phyloP scores from a whole-genome alignment of 192 early-diverging fungal genomes.

The Coemansia sp. region DNA sequence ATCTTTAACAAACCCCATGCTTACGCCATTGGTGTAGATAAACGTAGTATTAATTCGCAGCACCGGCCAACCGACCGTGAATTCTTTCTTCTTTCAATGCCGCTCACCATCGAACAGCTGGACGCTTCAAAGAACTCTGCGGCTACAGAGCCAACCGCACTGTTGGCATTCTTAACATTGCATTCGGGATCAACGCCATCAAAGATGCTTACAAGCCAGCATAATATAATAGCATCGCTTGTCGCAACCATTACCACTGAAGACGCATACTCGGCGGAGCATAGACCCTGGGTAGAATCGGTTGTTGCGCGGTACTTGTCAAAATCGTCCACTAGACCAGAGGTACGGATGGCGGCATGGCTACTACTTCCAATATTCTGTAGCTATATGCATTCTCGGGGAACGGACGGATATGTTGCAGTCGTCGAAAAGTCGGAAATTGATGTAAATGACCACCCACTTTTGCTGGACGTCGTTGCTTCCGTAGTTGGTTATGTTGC shows the following conservation, averaged over 20 bases:
- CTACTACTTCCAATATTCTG: conserved; percentile 40
- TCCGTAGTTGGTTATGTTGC: conserved; percentile 31
- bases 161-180: neutral
- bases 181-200: neutral
- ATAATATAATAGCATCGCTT: conserved; percentile 13
- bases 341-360: conserved; percentile 36
- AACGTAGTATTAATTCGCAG: neutral
- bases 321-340: conserved; percentile 4
- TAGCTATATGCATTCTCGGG: neutral
- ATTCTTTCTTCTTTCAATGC: conserved; percentile 5
- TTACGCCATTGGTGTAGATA: conserved; percentile 1
- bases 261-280: conserved; percentile 14
- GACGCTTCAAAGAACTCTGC: neutral
- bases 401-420: conserved; percentile 15
- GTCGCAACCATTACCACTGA: conserved; percentile 9
- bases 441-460: conserved; percentile 31
- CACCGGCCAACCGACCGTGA: neutral
- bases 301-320: conserved; percentile 27
- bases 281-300: conserved; percentile 22
- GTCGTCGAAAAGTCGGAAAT: conserved; percentile 23
- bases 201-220: neutral
- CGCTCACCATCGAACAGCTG: neutral
- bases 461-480: conserved; percentile 38
- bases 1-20: neutral
- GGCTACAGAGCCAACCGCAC: neutral